A percentile compares a stretch with the other conserved stretches of the same genome.
phyloP scores from a whole-genome alignment of 179 eudicot species.

The Silene coronaria region DNA sequence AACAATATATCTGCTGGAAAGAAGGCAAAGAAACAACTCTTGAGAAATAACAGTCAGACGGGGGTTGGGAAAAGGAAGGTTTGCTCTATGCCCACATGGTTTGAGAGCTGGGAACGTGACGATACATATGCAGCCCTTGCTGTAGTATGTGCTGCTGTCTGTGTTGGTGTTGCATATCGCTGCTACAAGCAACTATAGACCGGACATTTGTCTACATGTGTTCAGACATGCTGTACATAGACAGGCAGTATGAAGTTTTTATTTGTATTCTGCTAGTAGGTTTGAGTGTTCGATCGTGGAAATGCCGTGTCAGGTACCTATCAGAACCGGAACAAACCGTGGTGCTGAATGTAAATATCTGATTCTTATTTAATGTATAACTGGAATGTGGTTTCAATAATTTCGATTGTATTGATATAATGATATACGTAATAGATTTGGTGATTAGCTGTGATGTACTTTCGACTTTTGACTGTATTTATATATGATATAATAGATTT shows the following conservation, averaged over 20 bases:
- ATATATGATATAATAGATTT: too few relatives aligned
- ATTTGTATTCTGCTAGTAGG: slow-evolving; percentile 18
- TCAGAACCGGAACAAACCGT: not conserved
- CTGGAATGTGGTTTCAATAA: slow-evolving; percentile 11
- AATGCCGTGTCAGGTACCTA: slow-evolving; percentile 14
- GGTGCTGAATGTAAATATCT: slow-evolving; percentile 21
- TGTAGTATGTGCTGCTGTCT: slow-evolving; percentile 63
- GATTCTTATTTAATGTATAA: slow-evolving; percentile 20
- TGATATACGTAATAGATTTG: too few relatives aligned
- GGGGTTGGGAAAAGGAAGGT: slow-evolving; percentile 43
- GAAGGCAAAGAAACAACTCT: slow-evolving; percentile 39
- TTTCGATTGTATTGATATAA: not conserved
- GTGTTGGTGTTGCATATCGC: slow-evolving; percentile 68
- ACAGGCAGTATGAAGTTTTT: slow-evolving; percentile 21
- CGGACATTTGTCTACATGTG: not conserved
- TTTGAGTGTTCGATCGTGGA: slow-evolving; percentile 20
- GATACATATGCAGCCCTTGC: slow-evolving; percentile 84
- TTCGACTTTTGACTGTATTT: too few relatives aligned
- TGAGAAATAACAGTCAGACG: slow-evolving; percentile 40
- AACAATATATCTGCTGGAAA: slow-evolving; percentile 31
- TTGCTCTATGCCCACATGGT: slow-evolving; percentile 76
- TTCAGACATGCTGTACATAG: slow-evolving; percentile 27
- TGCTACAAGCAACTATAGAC: slow-evolving; percentile 56
- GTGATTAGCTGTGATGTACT: not conserved
- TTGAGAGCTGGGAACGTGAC: slow-evolving; percentile 86